These are phyloP conservation scores for Cyberlindnera sargentensis DNA, from an alignment of 805 yeast species.

Conservation along the genomic window DNA sequence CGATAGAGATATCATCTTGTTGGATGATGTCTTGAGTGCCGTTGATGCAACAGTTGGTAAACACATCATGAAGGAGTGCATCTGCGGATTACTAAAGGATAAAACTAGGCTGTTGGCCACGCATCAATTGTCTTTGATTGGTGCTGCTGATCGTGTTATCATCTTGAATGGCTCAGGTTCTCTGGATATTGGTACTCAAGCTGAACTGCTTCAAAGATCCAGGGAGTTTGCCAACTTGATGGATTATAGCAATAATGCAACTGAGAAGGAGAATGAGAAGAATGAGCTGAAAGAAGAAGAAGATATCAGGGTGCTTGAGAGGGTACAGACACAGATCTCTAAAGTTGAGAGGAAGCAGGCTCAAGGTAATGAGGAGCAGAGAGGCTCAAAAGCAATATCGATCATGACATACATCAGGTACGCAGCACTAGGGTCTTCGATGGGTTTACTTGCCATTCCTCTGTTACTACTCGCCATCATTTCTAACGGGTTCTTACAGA, in stretches of 20 bases:
- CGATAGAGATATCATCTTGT: slow-evolving; percentile 53
- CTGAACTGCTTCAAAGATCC: slow-evolving; percentile 41
- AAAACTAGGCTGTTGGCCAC: slow-evolving; percentile 77
- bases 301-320: slow-evolving; percentile 20
- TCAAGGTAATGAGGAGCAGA: slow-evolving; percentile 13
- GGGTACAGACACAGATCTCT: slow-evolving; percentile 10
- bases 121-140: slow-evolving; percentile 70
- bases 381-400: slow-evolving; percentile 16
- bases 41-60: slow-evolving; percentile 86
- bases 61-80: slow-evolving; percentile 65
- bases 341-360: neutral
- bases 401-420: slow-evolving; percentile 34
- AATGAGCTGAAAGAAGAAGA: slow-evolving; percentile 23
- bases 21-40: slow-evolving; percentile 80
- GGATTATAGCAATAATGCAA: slow-evolving; percentile 34
- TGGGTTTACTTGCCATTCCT: slow-evolving; percentile 25
- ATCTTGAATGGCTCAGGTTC: slow-evolving; percentile 61
- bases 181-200: slow-evolving; percentile 53
- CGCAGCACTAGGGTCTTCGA: slow-evolving; percentile 41
- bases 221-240: slow-evolving; percentile 43
- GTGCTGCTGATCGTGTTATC: slow-evolving; percentile 61
- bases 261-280: slow-evolving; percentile 23
- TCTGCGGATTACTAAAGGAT: slow-evolving; percentile 46
- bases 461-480: slow-evolving; percentile 18
- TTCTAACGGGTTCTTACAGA: slow-evolving; percentile 40